A percentile compares a stretch with the other conserved stretches of the same genome.
phyloP scores from a whole-genome alignment of 768 basidiomycete species.

The Macrocybe gigantea region DNA sequence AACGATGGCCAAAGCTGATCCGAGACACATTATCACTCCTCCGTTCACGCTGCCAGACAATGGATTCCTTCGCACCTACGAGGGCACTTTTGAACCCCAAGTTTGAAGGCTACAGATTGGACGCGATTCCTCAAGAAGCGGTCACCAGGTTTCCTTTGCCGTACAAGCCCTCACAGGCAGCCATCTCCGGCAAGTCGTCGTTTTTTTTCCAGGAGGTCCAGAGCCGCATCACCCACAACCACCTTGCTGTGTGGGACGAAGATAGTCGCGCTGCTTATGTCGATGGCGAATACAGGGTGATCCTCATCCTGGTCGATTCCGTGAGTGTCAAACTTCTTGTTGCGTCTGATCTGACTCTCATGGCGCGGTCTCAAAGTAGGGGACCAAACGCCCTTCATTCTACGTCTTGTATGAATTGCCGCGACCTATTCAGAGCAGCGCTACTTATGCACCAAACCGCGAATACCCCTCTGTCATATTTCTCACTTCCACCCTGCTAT shows the following conservation, averaged over 20 bases:
- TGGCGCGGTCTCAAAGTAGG: conserved; percentile 36
- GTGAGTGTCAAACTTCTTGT: conserved; percentile 35
- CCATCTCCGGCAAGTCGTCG: conserved; percentile 52
- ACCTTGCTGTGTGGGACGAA: conserved; percentile 48
- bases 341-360: conserved; percentile 6
- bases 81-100: conserved; percentile 67
- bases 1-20: too few species aligned
- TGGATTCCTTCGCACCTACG: conserved; percentile 36
- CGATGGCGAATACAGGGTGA: conserved; percentile 56
- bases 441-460: conserved; percentile 33
- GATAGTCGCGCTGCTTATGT: conserved; percentile 56
- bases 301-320: conserved; percentile 49
- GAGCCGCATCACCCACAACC: conserved; percentile 81
- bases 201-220: conserved; percentile 79
- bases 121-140: conserved; percentile 53
- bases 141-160: conserved; percentile 47
- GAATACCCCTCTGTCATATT: conserved; percentile 77
- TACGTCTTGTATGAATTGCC: conserved; percentile 57
- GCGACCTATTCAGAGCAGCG: conserved; percentile 36
- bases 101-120: conserved; percentile 81
- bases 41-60: conserved; percentile 1
- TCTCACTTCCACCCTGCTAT: conserved; percentile 37
- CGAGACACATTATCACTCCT: too few species aligned
- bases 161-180: conserved; percentile 53
- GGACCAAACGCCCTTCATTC: conserved; percentile 43